phyloP scores from a whole-genome alignment of 345 rosid genomes.

The Luvunga scandens region DNA sequence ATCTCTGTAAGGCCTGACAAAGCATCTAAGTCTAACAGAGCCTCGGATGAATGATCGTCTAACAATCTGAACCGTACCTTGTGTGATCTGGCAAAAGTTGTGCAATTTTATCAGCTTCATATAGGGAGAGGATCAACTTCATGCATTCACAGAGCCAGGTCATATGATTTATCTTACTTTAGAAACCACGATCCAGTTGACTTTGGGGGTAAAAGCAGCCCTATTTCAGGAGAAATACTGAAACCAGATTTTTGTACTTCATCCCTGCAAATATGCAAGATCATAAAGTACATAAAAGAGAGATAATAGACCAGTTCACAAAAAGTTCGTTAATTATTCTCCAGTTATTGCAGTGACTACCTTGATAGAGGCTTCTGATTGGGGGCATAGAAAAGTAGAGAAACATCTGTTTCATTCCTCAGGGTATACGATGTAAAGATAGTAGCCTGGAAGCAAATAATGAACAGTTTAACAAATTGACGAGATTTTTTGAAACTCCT shows the following conservation, averaged over 20 bases:
- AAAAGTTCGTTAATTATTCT: slow-evolving; percentile 21
- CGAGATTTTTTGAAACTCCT: not conserved
- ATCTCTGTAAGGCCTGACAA: slow-evolving; percentile 86
- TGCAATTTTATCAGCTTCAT: not conserved
- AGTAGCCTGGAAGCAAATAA: slow-evolving; percentile 58
- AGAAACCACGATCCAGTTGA: slow-evolving; percentile 69
- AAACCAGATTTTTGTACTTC: slow-evolving; percentile 46
- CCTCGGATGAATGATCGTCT: slow-evolving; percentile 52
- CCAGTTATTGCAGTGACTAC: slow-evolving; percentile 33
- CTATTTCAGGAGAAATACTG: slow-evolving; percentile 58
- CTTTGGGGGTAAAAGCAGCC: slow-evolving; percentile 66
- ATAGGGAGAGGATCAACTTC: not conserved
- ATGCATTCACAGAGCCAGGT: not conserved
- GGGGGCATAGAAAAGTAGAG: slow-evolving; percentile 51
- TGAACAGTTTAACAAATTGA: slow-evolving; percentile 3
- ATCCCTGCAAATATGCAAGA: slow-evolving; percentile 51
- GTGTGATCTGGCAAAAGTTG: slow-evolving; percentile 51
- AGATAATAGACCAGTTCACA: slow-evolving; percentile 11
- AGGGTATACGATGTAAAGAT: slow-evolving; percentile 65
- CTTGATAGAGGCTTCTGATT: slow-evolving; percentile 63
- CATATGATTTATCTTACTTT: slow-evolving; percentile 45
- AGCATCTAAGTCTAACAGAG: slow-evolving; percentile 70
- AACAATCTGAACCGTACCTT: slow-evolving; percentile 54
- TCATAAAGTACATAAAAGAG: slow-evolving; percentile 12
- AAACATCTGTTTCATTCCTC: slow-evolving; percentile 71